Evolutionary conservation across 441 rosid genomes (phyloP), one percentile per base, ranked within the genome.

Genomic region (Eutrema salsugineum): DNA sequence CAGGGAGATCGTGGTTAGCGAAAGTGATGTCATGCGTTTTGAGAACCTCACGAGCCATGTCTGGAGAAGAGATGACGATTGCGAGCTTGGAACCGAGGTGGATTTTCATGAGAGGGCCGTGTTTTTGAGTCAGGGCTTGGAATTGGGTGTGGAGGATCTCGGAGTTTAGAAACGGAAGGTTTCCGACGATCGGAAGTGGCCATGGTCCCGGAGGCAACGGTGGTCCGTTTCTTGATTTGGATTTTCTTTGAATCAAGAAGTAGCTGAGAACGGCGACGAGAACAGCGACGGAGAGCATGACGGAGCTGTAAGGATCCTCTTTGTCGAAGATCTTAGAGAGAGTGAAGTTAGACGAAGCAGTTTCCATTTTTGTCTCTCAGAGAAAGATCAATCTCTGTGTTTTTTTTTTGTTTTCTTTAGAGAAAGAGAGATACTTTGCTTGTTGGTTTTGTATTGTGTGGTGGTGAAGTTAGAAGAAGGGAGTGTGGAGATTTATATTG

Each of bases 141-240:
- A 85, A 90, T 0, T 59, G 57, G 0, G 73, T 63, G 66, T 83
- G 90, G 17, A 86, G 87, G 48, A 62, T 54, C 17, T 84, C 59
- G 7, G 71, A 49, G 20, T 87, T 83, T 0, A 91, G 81, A 62
- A 85, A 88, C 3, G 92, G 94, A 49, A 91, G 88, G 81, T 91
- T 87, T 17, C 97, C 94, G 1, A 84, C 58, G 16, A 91, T 14
- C 0, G 89, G 91, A 16, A 88, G 63, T 19, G 92, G 91, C 27
- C 77, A 64, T 0, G 92, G 94, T 11, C 94, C 91, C 0, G 89
- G 94, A 1, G 87, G 94, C 33, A 82, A 72, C 0, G 81, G 82
- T 39, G 75, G 24, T 1, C 4, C 47, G n/a, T 55, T 55, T 11
- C 55, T 75, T 19, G 73, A 44, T 35, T 66, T 77, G 19, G 59